Percentiles rank a stretch among this genome's conserved stretches.
Evolutionary conservation across 495 filamentous ascomycete genomes (phyloP).

Genomic region (Penicillium canariense): DNA sequence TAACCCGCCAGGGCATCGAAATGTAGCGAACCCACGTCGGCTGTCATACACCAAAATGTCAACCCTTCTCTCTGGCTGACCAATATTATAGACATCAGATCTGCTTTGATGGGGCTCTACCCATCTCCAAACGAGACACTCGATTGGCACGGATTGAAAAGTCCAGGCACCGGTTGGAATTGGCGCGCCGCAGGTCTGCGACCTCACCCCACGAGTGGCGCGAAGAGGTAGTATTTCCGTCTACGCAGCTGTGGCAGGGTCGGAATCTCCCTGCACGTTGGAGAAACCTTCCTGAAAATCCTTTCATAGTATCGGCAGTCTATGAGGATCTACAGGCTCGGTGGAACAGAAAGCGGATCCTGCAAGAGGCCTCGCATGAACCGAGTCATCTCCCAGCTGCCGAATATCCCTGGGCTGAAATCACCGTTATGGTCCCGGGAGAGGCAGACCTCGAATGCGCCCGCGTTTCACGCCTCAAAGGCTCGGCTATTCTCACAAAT

Average conservation of each 20-base stretch:
- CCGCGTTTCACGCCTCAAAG: constrained; percentile 45
- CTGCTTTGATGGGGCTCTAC: constrained; percentile 78
- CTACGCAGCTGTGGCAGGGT: constrained; percentile 26
- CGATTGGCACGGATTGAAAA: constrained; percentile 52
- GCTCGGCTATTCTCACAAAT: constrained; percentile 57
- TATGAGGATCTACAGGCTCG: constrained; percentile 55
- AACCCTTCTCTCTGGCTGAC: background rate
- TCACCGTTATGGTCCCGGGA: constrained; percentile 59
- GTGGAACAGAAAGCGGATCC: constrained; percentile 32
- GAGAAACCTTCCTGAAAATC: constrained; percentile 48
- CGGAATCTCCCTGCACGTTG: constrained; percentile 26
- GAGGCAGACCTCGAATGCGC: constrained; percentile 74
- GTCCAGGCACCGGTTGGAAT: constrained; percentile 39
- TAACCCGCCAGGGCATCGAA: constrained; percentile 48
- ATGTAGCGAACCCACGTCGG: too few species aligned
- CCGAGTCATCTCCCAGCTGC: background rate
- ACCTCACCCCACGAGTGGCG: constrained; percentile 3
- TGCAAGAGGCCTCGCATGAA: constrained; percentile 6
- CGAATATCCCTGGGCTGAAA: constrained; percentile 44
- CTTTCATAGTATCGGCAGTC: constrained; percentile 68
- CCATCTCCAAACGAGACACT: constrained; percentile 52
- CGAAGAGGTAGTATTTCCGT: constrained; percentile 7
- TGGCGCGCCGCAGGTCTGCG: constrained; percentile 24
- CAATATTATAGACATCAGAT: constrained; percentile 44
- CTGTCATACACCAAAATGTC: too few species aligned